Conservation (phyloP, 345 rosid species). For the Boechera stricta region DNA sequence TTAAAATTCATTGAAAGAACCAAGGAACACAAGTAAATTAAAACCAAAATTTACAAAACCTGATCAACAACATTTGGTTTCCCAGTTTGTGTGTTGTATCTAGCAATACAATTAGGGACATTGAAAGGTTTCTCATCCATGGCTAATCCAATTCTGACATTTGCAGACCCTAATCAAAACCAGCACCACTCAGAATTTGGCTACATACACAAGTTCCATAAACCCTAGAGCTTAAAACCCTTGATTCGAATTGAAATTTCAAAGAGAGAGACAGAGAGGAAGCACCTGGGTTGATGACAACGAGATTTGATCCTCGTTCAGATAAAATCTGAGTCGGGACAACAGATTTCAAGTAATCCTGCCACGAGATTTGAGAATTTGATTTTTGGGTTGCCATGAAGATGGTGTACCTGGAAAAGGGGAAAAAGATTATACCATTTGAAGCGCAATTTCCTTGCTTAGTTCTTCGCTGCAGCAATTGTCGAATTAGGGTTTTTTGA, state of each 20-base stretch:
- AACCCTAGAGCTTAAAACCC: constrained; percentile 3
- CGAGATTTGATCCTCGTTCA: constrained; percentile 89
- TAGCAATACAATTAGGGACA: constrained; percentile 87
- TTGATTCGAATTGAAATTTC: background rate
- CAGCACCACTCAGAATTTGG: background rate
- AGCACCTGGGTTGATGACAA: constrained; percentile 84
- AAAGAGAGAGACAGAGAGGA: background rate
- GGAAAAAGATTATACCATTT: background rate
- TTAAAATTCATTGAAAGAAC: background rate
- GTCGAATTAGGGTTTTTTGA: constrained; percentile 18
- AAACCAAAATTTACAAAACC: constrained; percentile 48
- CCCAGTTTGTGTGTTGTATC: constrained; percentile 53
- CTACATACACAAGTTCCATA: background rate
- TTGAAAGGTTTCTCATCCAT: constrained; percentile 72
- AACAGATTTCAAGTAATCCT: constrained; percentile 96
- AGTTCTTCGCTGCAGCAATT: background rate
- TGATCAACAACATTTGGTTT: constrained; percentile 67
- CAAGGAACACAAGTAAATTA: background rate
- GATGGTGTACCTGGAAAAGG: background rate
- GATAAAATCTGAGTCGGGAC: constrained; percentile 82
- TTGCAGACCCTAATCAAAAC: constrained; percentile 63
- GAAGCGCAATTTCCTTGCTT: background rate
- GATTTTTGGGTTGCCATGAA: background rate
- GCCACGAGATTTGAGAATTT: constrained; percentile 2
- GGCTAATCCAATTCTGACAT: constrained; percentile 81